Evolutionary conservation across 208 protist species (phyloP).

Genomic region (Trypanosomatidae sp.): DNA sequence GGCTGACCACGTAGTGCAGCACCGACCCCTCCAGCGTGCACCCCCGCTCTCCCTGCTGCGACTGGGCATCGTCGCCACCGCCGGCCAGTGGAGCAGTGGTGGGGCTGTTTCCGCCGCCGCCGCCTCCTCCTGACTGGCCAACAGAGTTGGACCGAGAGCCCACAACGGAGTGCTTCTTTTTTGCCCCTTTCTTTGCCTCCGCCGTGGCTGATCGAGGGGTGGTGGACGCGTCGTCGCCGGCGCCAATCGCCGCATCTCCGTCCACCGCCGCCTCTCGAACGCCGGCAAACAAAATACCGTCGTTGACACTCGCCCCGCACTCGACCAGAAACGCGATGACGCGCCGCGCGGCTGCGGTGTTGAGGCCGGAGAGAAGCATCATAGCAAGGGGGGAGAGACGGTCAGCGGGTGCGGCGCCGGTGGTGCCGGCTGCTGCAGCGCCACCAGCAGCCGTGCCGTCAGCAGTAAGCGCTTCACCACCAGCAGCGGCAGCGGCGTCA

Average conservation of each 20-base stretch:
- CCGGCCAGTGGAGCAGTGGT: neutral
- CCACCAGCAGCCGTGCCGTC: too few relatives aligned
- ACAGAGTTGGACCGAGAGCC: too few relatives aligned
- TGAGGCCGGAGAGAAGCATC: constrained; percentile 52
- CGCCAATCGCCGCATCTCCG: neutral
- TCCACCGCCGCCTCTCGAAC: neutral
- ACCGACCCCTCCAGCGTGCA: constrained; percentile 36
- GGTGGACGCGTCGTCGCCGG: neutral
- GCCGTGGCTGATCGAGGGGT: too few relatives aligned
- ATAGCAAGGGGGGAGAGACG: constrained; percentile 21
- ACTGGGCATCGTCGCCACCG: neutral
- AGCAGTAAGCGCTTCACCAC: too few relatives aligned
- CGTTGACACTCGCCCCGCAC: constrained; percentile 52
- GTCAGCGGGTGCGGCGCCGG: constrained; percentile 2
- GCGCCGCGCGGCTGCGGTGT: constrained; percentile 28
- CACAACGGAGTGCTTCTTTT: too few relatives aligned
- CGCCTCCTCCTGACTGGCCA: too few relatives aligned
- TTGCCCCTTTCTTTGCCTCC: too few relatives aligned
- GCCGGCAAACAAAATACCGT: constrained; percentile 29
- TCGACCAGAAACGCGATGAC: constrained; percentile 55
- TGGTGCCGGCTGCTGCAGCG: neutral
- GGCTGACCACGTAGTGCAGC: constrained; percentile 67
- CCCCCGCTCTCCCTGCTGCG: constrained; percentile 1
- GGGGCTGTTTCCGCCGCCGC: neutral
- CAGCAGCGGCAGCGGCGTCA: too few relatives aligned